Evolutionary conservation across 2,329 filamentous ascomycete genomes (phyloP), one percentile per base, ranked within the genome.

Genomic region (Aspergillaceae sp.): DNA sequence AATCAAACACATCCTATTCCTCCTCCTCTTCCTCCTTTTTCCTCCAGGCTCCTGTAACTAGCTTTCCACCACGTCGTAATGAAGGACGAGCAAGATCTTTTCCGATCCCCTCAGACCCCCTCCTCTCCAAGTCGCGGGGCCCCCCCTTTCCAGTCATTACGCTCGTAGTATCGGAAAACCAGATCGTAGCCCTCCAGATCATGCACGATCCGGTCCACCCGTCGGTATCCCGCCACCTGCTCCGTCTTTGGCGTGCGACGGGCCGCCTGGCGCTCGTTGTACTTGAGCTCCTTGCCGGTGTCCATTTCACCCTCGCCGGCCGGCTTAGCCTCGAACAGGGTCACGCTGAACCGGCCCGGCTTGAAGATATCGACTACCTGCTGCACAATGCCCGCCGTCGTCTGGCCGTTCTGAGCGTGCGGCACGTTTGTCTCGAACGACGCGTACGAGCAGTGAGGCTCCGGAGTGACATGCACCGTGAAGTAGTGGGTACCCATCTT

Each of bases 391-490:
- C 95, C 91, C 28, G 83, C 82, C 0, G 91, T 96, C 64, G 90
- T 86, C 51, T 90, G 85, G 10, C 90, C 90, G 47, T 81, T 87
- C 71, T 95, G 88, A 4, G 82, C 83, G 28, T 88, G 86, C 1
- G 92, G 92, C 3, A 98, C 91, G 58, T 97, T 98, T 55, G 92
- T 97, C 75, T 98, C 92, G 63, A 98, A 98, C 2, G 89, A 96
- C 33, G 92, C 92, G 66, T 94, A 98, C 4, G 90, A 96, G 74
- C 91, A 98, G 60, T 95, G 83, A 9, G 91, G 88, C 75, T 98
- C 92, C 0, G 92, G 92, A 0, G 92, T 98, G 55, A 98, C 92
- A 63, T 98, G 92, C 27, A 98, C 92, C 1, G 91, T 98, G 71
- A 96, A 98, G 73, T 98, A 98, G 70, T 97, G 89, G 36, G 80